Evolutionary conservation across 306 rosid genomes (phyloP).

Genomic region (Cicer chorassanicum): DNA sequence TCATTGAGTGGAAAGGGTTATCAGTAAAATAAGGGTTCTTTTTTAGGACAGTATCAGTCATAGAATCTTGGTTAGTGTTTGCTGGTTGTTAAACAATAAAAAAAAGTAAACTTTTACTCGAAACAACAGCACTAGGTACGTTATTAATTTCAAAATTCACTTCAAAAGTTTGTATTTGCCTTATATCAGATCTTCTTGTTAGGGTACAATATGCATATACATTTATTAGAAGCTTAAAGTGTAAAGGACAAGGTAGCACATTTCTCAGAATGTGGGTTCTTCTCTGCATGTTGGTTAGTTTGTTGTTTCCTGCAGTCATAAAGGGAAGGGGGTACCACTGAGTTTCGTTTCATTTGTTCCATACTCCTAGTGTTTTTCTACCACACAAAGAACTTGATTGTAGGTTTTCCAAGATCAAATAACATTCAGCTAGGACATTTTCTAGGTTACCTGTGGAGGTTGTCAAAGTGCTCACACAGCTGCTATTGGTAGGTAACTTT

Average conservation of each 20-base stretch:
- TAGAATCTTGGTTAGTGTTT: neutral
- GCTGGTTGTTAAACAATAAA: neutral
- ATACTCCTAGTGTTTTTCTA: neutral
- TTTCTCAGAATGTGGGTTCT: neutral
- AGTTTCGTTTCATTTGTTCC: conserved; percentile 19
- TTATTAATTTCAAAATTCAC: neutral
- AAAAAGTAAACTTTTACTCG: neutral
- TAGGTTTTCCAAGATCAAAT: conserved; percentile 46
- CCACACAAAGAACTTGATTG: conserved; percentile 18
- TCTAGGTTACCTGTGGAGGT: conserved; percentile 97
- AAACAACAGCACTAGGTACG: neutral
- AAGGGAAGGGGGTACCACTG: neutral
- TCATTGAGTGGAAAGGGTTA: neutral
- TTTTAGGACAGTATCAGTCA: neutral
- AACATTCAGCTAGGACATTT: conserved; percentile 44
- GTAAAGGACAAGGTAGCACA: conserved; percentile 15
- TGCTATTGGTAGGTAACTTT: conserved; percentile 71
- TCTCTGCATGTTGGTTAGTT: conserved; percentile 31
- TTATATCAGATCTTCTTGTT: neutral
- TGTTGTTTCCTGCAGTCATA: conserved; percentile 12
- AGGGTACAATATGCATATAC: neutral
- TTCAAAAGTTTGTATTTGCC: neutral
- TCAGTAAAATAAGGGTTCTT: conserved; percentile 8
- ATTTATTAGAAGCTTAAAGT: conserved; percentile 11
- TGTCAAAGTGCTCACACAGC: conserved; percentile 98